Conservation (phyloP, 169 alveolate species). For the Plasmodium chabaudi region DNA sequence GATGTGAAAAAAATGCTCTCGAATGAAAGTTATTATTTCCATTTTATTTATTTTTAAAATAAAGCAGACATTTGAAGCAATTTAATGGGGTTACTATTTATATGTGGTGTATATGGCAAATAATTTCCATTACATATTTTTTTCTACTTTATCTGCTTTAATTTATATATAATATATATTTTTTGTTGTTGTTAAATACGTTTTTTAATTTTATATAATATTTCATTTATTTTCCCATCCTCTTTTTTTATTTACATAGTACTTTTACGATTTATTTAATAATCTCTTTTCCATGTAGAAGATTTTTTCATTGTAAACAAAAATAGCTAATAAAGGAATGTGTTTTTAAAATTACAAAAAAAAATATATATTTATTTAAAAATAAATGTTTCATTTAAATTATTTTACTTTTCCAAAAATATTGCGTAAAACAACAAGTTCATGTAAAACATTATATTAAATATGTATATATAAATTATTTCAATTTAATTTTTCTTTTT, state of each 20-base stretch:
- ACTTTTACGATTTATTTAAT: neutral
- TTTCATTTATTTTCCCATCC: neutral
- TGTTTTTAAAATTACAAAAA: slow-evolving; percentile 2
- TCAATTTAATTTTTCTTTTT: slow-evolving; percentile 27
- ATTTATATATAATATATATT: neutral
- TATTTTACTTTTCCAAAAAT: slow-evolving; percentile 35
- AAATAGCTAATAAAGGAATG: slow-evolving; percentile 26
- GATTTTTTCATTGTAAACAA: slow-evolving; percentile 11
- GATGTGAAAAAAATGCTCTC: no score
- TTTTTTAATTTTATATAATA: neutral
- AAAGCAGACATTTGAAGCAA: no score
- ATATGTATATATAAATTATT: neutral
- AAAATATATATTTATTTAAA: slow-evolving; percentile 20
- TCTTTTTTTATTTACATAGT: neutral
- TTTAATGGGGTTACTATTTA: no score
- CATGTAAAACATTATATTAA: slow-evolving; percentile 3
- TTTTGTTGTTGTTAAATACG: neutral
- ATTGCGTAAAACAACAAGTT: neutral
- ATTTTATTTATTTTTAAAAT: no score
- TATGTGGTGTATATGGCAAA: no score
- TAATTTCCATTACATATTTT: no score
- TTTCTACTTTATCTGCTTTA: neutral
- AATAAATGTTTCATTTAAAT: neutral
- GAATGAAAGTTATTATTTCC: no score
- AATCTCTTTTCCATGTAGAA: neutral